phyloP scores from a whole-genome alignment of 805 yeast genomes.

The Candida incommunis region DNA sequence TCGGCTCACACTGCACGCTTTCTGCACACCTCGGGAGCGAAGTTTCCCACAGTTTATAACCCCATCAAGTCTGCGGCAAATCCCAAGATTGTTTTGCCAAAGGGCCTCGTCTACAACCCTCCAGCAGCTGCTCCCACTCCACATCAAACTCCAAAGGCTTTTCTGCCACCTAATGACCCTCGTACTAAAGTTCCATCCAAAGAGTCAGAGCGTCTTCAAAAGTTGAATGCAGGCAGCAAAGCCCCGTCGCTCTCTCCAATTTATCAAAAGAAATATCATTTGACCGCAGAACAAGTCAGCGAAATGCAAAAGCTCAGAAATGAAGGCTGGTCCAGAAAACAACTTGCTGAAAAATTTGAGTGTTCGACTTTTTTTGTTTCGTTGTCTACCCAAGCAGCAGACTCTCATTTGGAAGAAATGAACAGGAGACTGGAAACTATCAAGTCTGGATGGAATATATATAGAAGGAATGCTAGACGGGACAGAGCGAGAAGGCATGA shows the following conservation, averaged over 20 bases:
- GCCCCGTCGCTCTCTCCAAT: constrained; percentile 26
- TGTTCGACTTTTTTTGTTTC: constrained; percentile 41
- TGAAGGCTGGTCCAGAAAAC: constrained; percentile 44
- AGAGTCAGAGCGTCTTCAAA: constrained; percentile 10
- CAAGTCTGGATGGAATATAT: constrained; percentile 35
- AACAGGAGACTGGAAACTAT: constrained; percentile 30
- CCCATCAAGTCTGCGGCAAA: constrained; percentile 50
- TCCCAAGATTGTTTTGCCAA: constrained; percentile 39
- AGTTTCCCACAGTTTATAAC: constrained; percentile 46
- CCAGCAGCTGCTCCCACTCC: constrained; percentile 51
- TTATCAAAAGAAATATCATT: constrained; percentile 33
- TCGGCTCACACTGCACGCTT: no score
- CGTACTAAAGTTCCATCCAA: constrained; percentile 28
- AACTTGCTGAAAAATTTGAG: constrained; percentile 44
- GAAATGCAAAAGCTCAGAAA: constrained; percentile 44
- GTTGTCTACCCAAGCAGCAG: constrained; percentile 29
- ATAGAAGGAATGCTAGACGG: constrained; percentile 33
- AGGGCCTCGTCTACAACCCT: constrained; percentile 47
- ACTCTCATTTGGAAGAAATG: constrained; percentile 32
- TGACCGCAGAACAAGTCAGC: constrained; percentile 41
- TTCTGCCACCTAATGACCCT: constrained; percentile 48
- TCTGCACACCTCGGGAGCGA: constrained; percentile 7
- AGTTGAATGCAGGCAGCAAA: constrained; percentile 9
- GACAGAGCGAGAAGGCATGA: constrained; percentile 47
- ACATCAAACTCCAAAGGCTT: constrained; percentile 50